Evolutionary conservation across 164 flowering plant genomes (phyloP), one percentile per base, ranked within the genome.

Genomic region (Vitis rotundifolia): DNA sequence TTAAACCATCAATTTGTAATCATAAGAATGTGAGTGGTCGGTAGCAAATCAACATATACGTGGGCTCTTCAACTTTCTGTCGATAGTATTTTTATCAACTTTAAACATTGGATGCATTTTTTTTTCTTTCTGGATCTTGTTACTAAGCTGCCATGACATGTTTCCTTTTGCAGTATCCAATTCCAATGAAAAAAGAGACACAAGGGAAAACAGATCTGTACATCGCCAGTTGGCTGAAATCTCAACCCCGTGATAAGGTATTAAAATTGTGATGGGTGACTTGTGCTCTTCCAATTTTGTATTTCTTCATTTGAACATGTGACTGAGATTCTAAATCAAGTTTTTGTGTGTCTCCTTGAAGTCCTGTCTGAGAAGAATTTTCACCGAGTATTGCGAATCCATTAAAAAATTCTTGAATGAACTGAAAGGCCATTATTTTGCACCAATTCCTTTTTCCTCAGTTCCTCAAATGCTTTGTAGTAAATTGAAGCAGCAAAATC

Each of bases 121-220:
- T 37, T 3, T 37, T 37, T 0, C 44, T 37, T 37, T 37, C 44
- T 37, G 44, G 44, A 37, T 37, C 26, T 22, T 22, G 7, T 37
- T 37, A 37, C 3, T 37, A 37, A 37, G 44, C 5, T 37, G 44
- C 2, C 44, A 37, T 37, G 44, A 37, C 7, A 47, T 12, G 15
- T 47, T 15, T 13, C 54, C 3, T 49, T 66, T 71, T 71, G 71
- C 79, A 94, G 99, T 91, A 94, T 68, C 99, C 99, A 26, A 76
- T 92, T 65, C 97, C 99, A 61, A 75, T 85, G 87, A 91, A 59
- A 69, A 83, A 91, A 78, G 97, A 94, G 77, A 94, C 97, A 5
- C 94, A 92, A 80, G 99, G 99, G 71, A 83, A 78, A 74, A 94
- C 99, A 59, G 97, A 94, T 82, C 81, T 83, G 8, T 94, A 87